Evolutionary conservation across 129 eudicot species (phyloP).

Genomic region (Tanacetum coccineum): DNA sequence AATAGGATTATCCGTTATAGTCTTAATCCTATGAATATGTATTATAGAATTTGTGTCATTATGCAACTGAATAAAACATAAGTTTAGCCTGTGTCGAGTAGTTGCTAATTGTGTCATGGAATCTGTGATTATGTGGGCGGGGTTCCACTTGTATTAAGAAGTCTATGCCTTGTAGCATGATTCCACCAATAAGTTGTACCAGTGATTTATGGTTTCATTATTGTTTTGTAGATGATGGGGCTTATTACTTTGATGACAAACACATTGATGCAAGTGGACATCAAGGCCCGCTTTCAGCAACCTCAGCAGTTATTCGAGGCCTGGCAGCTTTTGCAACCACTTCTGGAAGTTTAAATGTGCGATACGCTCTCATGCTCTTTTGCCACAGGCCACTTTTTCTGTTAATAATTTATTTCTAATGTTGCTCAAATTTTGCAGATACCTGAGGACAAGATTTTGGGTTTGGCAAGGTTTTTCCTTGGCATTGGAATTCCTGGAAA

Average conservation of each 20-base stretch:
- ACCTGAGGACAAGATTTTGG: slow-evolving; percentile 76
- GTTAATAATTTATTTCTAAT: slow-evolving; percentile 12
- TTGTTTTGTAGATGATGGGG: slow-evolving; percentile 68
- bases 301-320: slow-evolving; percentile 85
- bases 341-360: slow-evolving; percentile 62
- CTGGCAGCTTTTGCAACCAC: slow-evolving; percentile 60
- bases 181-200: not conserved
- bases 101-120: not conserved
- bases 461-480: slow-evolving; percentile 92
- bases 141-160: slow-evolving; percentile 1
- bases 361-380: slow-evolving; percentile 5
- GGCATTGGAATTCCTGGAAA: slow-evolving; percentile 80
- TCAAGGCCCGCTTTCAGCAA: slow-evolving; percentile 77
- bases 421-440: slow-evolving; percentile 43
- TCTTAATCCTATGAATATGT: not conserved
- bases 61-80: slow-evolving; percentile 7
- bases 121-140: not conserved
- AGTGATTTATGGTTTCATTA: slow-evolving; percentile 1
- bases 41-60: not conserved
- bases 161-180: slow-evolving; percentile 14
- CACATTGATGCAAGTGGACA: slow-evolving; percentile 61
- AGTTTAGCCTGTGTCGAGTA: slow-evolving; percentile 1
- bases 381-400: slow-evolving; percentile 6
- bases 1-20: no score
- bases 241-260: slow-evolving; percentile 91